Evolutionary conservation across 2,329 filamentous ascomycete species (phyloP).

Genomic region (Trichoderma aggressivum): DNA sequence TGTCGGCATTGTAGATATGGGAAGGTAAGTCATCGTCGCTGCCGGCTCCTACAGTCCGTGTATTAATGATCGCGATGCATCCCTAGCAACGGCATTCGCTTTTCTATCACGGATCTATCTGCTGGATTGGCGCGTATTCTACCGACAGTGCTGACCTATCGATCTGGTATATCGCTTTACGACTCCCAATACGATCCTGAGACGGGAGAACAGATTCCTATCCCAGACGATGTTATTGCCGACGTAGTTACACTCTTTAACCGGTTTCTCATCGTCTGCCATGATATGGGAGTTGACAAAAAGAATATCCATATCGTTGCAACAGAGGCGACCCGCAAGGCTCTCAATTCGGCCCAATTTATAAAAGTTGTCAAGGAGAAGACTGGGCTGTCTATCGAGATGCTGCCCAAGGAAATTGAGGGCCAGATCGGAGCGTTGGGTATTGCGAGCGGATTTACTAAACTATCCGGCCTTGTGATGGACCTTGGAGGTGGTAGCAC

Average conservation of each 20-base stretch:
- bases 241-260: conserved; percentile 28
- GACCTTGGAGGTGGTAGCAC: conserved; percentile 68
- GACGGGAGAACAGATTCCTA: conserved; percentile 31
- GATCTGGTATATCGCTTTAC: conserved; percentile 33
- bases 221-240: conserved; percentile 29
- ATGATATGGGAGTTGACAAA: conserved; percentile 27
- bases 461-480: conserved; percentile 65
- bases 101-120: conserved; percentile 53
- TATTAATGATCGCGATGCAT: conserved; percentile 10
- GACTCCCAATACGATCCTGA: conserved; percentile 32
- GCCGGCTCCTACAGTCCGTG: not conserved
- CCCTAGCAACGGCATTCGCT: conserved; percentile 65
- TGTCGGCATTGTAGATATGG: conserved; percentile 37
- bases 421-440: conserved; percentile 63
- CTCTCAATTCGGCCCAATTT: conserved; percentile 31
- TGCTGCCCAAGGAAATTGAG: conserved; percentile 64
- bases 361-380: conserved; percentile 44
- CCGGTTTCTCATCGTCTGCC: conserved; percentile 30
- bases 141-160: conserved; percentile 42
- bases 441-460: conserved; percentile 60
- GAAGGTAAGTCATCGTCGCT: conserved; percentile 24
- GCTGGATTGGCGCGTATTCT: conserved; percentile 57
- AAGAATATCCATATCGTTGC: conserved; percentile 32
- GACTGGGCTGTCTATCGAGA: conserved; percentile 57
- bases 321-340: conserved; percentile 33